Evolutionary conservation across 2,329 filamentous ascomycete genomes (phyloP).

Genomic region (Cryphonectria carpinicola): DNA sequence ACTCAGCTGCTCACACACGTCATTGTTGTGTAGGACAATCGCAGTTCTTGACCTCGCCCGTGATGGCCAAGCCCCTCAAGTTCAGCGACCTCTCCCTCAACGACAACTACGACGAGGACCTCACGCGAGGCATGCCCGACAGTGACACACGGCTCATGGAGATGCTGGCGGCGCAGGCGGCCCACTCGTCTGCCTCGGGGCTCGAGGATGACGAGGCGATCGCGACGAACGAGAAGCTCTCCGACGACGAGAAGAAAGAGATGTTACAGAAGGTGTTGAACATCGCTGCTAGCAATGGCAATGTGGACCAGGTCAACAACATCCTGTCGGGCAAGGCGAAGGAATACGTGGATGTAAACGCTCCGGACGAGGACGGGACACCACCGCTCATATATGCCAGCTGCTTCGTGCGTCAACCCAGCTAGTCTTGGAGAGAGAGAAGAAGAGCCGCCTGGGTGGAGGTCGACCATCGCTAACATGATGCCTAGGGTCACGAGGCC

Average conservation of each 20-base stretch:
- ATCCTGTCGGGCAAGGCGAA: slow-evolving; percentile 76
- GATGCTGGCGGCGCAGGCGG: slow-evolving; percentile 94
- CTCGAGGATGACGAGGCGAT: slow-evolving; percentile 82
- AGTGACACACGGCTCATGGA: slow-evolving; percentile 90
- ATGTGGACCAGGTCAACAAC: slow-evolving; percentile 77
- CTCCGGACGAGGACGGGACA: slow-evolving; percentile 90
- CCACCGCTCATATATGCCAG: slow-evolving; percentile 97
- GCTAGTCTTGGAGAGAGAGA: neutral
- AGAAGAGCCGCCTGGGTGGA: neutral
- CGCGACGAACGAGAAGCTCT: slow-evolving; percentile 72
- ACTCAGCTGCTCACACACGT: slow-evolving; percentile 17
- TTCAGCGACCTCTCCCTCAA: slow-evolving; percentile 84
- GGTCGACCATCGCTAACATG: slow-evolving; percentile 28
- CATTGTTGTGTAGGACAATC: slow-evolving; percentile 72
- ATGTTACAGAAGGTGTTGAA: slow-evolving; percentile 86
- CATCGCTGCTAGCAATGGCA: slow-evolving; percentile 96
- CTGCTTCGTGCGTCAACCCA: slow-evolving; percentile 74
- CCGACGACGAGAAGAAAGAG: slow-evolving; percentile 76
- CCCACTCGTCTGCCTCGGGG: slow-evolving; percentile 73
- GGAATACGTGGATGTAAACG: slow-evolving; percentile 80
- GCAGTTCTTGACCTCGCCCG: slow-evolving; percentile 87
- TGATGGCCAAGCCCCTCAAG: slow-evolving; percentile 79
- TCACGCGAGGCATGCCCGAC: slow-evolving; percentile 63
- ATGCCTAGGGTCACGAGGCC: slow-evolving; percentile 75
- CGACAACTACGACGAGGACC: slow-evolving; percentile 74